Evolutionary conservation across 495 filamentous ascomycete genomes (phyloP).

Genomic region (Penicillium longicatenatum): DNA sequence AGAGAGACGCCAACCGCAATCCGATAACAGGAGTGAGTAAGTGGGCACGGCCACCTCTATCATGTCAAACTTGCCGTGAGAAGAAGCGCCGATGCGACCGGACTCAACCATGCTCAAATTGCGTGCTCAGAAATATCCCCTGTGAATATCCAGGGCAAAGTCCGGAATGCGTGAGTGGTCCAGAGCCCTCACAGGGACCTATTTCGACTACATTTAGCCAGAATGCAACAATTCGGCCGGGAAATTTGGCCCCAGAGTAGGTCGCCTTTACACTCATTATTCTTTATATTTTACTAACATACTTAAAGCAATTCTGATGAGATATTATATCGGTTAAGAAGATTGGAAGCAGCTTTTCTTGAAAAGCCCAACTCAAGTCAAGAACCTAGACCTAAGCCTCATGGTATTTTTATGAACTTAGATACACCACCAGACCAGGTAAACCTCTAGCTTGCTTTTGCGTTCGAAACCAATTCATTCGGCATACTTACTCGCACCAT

Average conservation of each 20-base stretch:
- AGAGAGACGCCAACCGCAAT: slow-evolving; percentile 18
- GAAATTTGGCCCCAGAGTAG: slow-evolving; percentile 2
- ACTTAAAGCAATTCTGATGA: slow-evolving; percentile 16
- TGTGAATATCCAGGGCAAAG: slow-evolving; percentile 22
- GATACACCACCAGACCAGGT: background rate
- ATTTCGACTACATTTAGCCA: background rate
- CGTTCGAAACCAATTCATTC: background rate
- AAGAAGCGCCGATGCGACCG: slow-evolving; percentile 34
- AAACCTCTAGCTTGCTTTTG: background rate
- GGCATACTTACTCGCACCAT: background rate
- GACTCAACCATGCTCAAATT: slow-evolving; percentile 33
- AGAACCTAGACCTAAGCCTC: background rate
- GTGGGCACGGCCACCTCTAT: slow-evolving; percentile 23
- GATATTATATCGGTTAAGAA: slow-evolving; percentile 17
- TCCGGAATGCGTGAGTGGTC: background rate
- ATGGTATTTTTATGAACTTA: background rate
- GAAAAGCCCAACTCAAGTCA: background rate
- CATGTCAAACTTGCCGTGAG: slow-evolving; percentile 28
- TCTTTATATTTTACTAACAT: background rate
- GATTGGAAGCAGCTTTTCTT: slow-evolving; percentile 17
- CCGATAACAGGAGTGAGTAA: slow-evolving; percentile 15
- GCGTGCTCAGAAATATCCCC: slow-evolving; percentile 20
- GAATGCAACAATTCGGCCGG: background rate
- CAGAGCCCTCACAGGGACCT: background rate
- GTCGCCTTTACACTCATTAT: background rate